Conservation (phyloP, 192 early-diverging fungal species). For the Glomus cerebriforme region DNA sequence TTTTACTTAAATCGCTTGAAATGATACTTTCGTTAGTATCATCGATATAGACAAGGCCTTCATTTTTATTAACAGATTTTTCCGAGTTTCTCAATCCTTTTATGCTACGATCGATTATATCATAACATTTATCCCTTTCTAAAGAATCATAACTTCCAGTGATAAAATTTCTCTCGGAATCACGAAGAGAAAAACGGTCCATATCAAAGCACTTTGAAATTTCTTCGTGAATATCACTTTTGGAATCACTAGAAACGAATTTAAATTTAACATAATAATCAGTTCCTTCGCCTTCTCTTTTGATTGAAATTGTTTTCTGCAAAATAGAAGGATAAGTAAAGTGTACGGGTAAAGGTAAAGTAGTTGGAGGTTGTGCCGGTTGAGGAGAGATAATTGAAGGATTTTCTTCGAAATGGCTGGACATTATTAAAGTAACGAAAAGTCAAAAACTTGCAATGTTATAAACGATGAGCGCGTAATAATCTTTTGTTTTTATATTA, state of each 20-base stretch:
- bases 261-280: not conserved
- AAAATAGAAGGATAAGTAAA: not conserved
- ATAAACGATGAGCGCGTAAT: no score
- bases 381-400: no score
- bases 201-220: slow-evolving; percentile 14
- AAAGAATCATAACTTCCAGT: slow-evolving; percentile 22
- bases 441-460: no score
- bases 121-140: not conserved
- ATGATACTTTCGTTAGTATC: not conserved
- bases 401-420: no score
- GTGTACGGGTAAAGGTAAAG: not conserved
- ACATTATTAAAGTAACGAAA: no score
- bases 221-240: slow-evolving; percentile 8
- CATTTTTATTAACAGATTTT: no score
- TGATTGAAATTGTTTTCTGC: not conserved
- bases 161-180: not conserved
- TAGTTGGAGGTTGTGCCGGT: not conserved
- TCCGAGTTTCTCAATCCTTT: not conserved
- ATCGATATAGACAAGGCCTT: not conserved
- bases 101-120: slow-evolving; percentile 2
- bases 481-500: no score
- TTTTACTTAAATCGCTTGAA: not conserved
- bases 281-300: not conserved
- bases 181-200: slow-evolving; percentile 4
- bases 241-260: slow-evolving; percentile 6